Evolutionary conservation across 352 stramenopile species (phyloP).

Genomic region (Phytophthora hibernalis): DNA sequence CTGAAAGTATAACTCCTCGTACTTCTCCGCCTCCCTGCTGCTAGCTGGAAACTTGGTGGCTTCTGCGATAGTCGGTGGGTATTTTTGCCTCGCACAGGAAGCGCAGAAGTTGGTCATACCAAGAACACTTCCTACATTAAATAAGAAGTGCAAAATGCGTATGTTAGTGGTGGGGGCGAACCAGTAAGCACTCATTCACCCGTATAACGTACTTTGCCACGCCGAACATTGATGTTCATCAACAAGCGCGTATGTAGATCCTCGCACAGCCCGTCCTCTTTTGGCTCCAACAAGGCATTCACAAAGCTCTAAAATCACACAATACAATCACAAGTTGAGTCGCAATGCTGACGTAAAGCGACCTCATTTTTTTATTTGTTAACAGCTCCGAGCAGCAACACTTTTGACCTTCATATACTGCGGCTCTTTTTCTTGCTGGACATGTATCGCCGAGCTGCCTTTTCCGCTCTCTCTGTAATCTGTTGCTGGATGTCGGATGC

Average conservation of each 20-base stretch:
- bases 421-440: background rate
- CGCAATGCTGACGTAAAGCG: background rate
- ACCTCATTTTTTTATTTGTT: no score
- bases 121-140: constrained; percentile 47
- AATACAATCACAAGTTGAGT: constrained; percentile 4
- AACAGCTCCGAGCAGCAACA: no score
- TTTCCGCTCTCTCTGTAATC: background rate
- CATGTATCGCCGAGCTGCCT: background rate
- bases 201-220: constrained; percentile 52
- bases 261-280: constrained; percentile 42
- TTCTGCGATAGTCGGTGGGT: constrained; percentile 29
- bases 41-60: constrained; percentile 16
- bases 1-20: constrained; percentile 56
- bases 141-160: background rate
- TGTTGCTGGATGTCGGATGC: background rate
- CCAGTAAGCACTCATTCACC: background rate
- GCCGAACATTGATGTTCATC: constrained; percentile 48
- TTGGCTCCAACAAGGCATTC: constrained; percentile 40
- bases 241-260: constrained; percentile 61
- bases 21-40: constrained; percentile 31
- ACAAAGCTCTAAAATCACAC: constrained; percentile 38
- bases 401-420: no score
- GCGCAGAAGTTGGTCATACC: constrained; percentile 51
- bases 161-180: constrained; percentile 11
- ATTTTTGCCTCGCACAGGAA: constrained; percentile 53